Percentiles rank a stretch among this genome's conserved stretches.
Evolutionary conservation across 2,329 filamentous ascomycete species (phyloP).

Genomic region (Epichloe aotearoae): DNA sequence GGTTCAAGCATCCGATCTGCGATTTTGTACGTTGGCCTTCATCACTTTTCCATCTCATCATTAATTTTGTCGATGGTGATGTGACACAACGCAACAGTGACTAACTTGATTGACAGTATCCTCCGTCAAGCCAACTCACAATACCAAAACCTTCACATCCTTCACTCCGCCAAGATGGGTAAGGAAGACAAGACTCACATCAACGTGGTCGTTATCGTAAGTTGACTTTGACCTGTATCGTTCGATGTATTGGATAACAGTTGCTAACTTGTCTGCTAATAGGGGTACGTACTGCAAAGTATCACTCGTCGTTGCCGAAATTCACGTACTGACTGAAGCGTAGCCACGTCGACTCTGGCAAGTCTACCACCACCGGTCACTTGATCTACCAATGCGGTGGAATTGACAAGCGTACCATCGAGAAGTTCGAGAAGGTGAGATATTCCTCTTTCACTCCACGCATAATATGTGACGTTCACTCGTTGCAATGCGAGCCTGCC

Average conservation of each 20-base stretch:
- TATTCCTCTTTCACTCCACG: constrained; percentile 7
- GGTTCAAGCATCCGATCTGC: constrained; percentile 32
- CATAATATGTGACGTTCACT: background rate
- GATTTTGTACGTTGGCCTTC: constrained; percentile 21
- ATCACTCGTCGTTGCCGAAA: constrained; percentile 15
- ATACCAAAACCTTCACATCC: constrained; percentile 2
- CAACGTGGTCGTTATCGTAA: constrained; percentile 90
- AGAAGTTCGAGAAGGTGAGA: constrained; percentile 99
- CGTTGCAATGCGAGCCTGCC: background rate
- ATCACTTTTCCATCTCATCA: background rate
- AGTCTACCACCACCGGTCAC: constrained; percentile 89
- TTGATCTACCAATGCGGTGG: constrained; percentile 99
- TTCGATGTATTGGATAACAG: background rate
- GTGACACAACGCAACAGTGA: background rate
- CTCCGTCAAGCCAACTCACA: constrained; percentile 6
- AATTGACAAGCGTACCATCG: constrained; percentile 99
- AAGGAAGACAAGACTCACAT: constrained; percentile 94
- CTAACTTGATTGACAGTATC: constrained; percentile 3
- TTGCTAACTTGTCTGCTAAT: constrained; percentile 9
- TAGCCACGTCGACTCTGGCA: constrained; percentile 96
- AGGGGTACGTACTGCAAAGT: constrained; percentile 15
- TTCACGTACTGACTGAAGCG: constrained; percentile 12
- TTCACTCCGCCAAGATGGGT: constrained; percentile 27
- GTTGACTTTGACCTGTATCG: constrained; percentile 10
- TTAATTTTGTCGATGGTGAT: constrained; percentile 1